Percentiles rank a stretch among this genome's conserved stretches.
Conservation (phyloP, 2,329 filamentous ascomycete species). For the Fusarium fracticaudum region DNA sequence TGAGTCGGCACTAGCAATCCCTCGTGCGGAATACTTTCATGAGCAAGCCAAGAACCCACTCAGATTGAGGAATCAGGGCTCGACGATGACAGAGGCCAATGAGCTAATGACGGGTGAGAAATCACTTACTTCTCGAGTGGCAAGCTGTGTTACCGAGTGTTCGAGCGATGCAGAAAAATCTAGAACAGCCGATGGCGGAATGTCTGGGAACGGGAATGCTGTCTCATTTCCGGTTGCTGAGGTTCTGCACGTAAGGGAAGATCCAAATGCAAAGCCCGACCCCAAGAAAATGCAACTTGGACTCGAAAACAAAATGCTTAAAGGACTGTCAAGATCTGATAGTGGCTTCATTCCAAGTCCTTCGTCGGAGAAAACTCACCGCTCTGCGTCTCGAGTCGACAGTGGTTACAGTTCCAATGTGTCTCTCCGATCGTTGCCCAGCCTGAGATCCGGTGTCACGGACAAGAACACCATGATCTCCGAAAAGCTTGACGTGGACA, state of each 20-base stretch:
- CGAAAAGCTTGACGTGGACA: constrained; percentile 23
- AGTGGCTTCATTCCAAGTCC: constrained; percentile 62
- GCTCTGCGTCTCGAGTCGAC: constrained; percentile 64
- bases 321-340: constrained; percentile 49
- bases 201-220: constrained; percentile 34
- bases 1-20: constrained; percentile 1
- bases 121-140: background rate
- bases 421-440: constrained; percentile 63
- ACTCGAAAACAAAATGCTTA: constrained; percentile 36
- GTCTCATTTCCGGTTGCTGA: constrained; percentile 50
- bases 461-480: constrained; percentile 33
- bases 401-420: constrained; percentile 70
- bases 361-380: constrained; percentile 53
- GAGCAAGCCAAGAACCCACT: constrained; percentile 5
- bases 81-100: background rate
- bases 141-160: constrained; percentile 10
- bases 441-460: constrained; percentile 38
- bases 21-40: constrained; percentile 19
- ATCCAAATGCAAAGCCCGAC: constrained; percentile 55
- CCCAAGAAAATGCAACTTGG: constrained; percentile 26
- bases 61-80: background rate
- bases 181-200: constrained; percentile 26
- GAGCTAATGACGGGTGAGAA: background rate
- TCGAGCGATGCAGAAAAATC: constrained; percentile 10
- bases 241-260: constrained; percentile 53